A percentile compares a stretch with the other conserved stretches of the same genome.
These are phyloP conservation scores for Zopfia rhizophila DNA, from an alignment of 2,329 filamentous ascomycete species.

Conservation along the genomic window DNA sequence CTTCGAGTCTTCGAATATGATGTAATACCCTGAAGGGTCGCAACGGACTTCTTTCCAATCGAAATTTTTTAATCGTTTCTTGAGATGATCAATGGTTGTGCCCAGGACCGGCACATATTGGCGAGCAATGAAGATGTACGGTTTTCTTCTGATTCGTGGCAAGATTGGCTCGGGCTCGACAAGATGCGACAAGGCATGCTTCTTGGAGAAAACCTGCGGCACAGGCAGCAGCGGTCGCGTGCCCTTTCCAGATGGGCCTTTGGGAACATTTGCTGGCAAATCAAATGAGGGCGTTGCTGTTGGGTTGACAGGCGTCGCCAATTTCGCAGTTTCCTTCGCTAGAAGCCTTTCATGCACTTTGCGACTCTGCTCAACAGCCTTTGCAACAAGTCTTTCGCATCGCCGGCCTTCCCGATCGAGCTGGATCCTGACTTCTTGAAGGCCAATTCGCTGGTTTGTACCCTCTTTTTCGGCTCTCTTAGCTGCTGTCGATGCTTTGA, in stretches of 20 bases:
- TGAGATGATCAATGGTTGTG: slow-evolving; percentile 88
- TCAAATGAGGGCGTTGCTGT: slow-evolving; percentile 53
- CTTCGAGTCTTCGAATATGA: slow-evolving; percentile 84
- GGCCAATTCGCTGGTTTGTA: slow-evolving; percentile 82
- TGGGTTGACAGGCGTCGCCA: slow-evolving; percentile 31
- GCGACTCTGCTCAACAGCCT: slow-evolving; percentile 74
- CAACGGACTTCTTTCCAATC: slow-evolving; percentile 82
- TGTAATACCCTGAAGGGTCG: slow-evolving; percentile 88
- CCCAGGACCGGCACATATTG: slow-evolving; percentile 86
- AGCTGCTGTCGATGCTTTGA: slow-evolving; percentile 82
- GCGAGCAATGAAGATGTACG: slow-evolving; percentile 91
- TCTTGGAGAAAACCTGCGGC: slow-evolving; percentile 57
- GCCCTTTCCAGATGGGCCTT: slow-evolving; percentile 75
- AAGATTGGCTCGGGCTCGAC: slow-evolving; percentile 74
- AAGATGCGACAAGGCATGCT: slow-evolving; percentile 57
- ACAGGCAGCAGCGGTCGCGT: slow-evolving; percentile 46
- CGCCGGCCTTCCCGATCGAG: slow-evolving; percentile 89
- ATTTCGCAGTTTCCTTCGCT: slow-evolving; percentile 45
- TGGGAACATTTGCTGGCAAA: slow-evolving; percentile 85
- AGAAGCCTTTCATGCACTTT: slow-evolving; percentile 65
- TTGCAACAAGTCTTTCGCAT: slow-evolving; percentile 81
- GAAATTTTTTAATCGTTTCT: slow-evolving; percentile 86
- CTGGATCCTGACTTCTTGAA: slow-evolving; percentile 80
- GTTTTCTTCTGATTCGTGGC: slow-evolving; percentile 76
- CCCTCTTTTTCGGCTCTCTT: slow-evolving; percentile 81